Base-by-base conservation (phyloP, 2,329 filamentous ascomycete species). In the Ilyonectria destructans region DNA sequence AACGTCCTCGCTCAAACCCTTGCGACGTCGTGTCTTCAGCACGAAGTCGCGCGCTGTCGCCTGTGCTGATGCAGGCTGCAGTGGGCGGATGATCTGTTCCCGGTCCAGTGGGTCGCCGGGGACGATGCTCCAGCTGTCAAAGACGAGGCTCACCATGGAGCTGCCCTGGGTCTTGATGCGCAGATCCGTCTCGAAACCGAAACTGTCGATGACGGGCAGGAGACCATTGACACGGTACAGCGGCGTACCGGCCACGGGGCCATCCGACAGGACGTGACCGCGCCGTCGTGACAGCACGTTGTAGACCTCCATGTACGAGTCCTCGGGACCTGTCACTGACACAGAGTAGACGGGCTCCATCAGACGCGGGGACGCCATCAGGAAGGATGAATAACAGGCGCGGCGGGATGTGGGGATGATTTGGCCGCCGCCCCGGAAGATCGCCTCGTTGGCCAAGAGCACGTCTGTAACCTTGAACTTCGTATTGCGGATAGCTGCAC, bases 321-420 rank as follows among this genome's bases (percentile, higher is more conserved):
- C 94, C 66, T 96, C 93, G 17, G 95, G 95, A 0, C 96, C 96
- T 4, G 94, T 96, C 89, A 98, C 97, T 48, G 93, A 94, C 75
- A 96, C 96, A 5, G 92, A 90, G 83, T 98, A 99, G 52, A 98
- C 89, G 1, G 96, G 96, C 82, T 99, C 96, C 95, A 99, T 98
- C 33, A 99, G 88, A 52, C 96, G 91, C 31, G 96, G 96, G 23
- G 94, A 96, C 3, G 96, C 96, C 94, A 98, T 98, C 55, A 99
- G 87, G 86, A 99, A 99, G 17, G 94, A 96, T 7, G 93, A 96
- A 82, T 99, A 99, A 82, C 96, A 96, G 12, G 96, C 95, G 64
- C 96, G 90, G 61, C 96, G 92, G 66, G 95, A 92, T 1, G 96
- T 98, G 52, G 96, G 96, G 79, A 99, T 99, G 78, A 99, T 97